Evolutionary conservation across 2,329 filamentous ascomycete genomes (phyloP), one percentile per base, ranked within the genome.

Genomic region (Aspergillus viridinutans): DNA sequence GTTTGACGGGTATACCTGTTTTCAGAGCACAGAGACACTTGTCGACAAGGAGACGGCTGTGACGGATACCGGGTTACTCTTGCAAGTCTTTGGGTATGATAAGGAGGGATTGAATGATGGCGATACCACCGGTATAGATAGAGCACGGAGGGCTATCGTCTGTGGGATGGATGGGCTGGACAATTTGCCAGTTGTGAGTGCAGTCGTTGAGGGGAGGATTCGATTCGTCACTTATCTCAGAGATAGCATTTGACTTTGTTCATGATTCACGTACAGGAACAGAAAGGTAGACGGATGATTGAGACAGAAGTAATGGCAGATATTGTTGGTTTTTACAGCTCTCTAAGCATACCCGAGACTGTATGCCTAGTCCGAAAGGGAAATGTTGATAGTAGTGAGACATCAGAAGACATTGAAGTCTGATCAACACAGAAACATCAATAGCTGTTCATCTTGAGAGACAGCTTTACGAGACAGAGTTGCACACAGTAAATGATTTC

Each of bases 1-100:
- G 1, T 68, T 61, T 38, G 66, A 68, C 29, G 66, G 64, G 1
- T 68, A 67, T 40, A 57, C 55, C 14, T 61, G 58, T 53, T 64
- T 67, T 28, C 32, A 29, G 35, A 54, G 58, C 17, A 38, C 54
- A 26, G 61, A 66, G 47, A 63, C 60, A 3, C 7, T 67, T 25
- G 56, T 68, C 4, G 57, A 42, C 21, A 55, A 58, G 20, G 66
- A 68, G 43, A 61, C 61, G 25, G 66, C 63, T 12, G 62, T 68
- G 25, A 67, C 64, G 17, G 66, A 68, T 47, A 62, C 63, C 9
- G 55, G 61, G 12, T 43, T 68, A 50, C 48, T 68, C 20, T 58
- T 68, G 29, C 49, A 43, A 29, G 52, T 62, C 14, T 53, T 59
- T 12, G 57, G 55, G 32, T 49, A 57, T n/a, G 47, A 45, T 8